These are phyloP conservation scores for Periconia digitata DNA, from an alignment of 2,329 filamentous ascomycete genomes.

Conservation along the genomic window DNA sequence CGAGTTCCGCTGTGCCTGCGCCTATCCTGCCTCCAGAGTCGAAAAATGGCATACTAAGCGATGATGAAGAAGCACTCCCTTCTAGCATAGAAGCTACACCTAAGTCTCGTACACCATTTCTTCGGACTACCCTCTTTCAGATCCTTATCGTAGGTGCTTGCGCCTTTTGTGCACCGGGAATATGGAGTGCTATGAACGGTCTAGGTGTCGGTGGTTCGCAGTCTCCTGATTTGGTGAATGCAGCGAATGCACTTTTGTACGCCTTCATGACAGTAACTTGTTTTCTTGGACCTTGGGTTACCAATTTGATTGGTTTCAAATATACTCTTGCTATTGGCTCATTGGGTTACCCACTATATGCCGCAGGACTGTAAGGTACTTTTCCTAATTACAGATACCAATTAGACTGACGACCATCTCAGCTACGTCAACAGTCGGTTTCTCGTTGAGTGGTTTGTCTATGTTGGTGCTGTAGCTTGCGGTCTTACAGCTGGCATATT, in stretches of 20 bases:
- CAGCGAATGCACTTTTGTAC: conserved; percentile 16
- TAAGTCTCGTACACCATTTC: conserved; percentile 6
- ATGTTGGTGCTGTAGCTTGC: conserved; percentile 14
- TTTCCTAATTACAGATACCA: background rate
- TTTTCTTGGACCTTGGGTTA: conserved; percentile 12
- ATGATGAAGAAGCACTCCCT: background rate
- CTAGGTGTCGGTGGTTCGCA: conserved; percentile 18
- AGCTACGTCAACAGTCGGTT: conserved; percentile 13
- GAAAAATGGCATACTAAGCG: background rate
- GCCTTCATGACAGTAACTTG: conserved; percentile 15
- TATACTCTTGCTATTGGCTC: conserved; percentile 13
- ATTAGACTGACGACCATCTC: background rate
- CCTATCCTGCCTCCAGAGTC: background rate
- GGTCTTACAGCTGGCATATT: conserved; percentile 16
- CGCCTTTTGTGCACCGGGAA: conserved; percentile 16
- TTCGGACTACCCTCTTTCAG: conserved; percentile 15
- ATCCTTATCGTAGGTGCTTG: conserved; percentile 16
- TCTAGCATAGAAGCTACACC: background rate
- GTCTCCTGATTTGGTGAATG: conserved; percentile 16
- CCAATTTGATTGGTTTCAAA: conserved; percentile 15
- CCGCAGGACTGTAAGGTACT: conserved; percentile 14
- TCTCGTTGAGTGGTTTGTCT: conserved; percentile 15
- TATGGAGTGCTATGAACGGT: conserved; percentile 21
- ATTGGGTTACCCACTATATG: conserved; percentile 16
- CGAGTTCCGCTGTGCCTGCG: background rate